Evolutionary conservation across 345 rosid species (phyloP), one percentile per base, ranked within the genome.

Genomic region (Triadica sebifera): DNA sequence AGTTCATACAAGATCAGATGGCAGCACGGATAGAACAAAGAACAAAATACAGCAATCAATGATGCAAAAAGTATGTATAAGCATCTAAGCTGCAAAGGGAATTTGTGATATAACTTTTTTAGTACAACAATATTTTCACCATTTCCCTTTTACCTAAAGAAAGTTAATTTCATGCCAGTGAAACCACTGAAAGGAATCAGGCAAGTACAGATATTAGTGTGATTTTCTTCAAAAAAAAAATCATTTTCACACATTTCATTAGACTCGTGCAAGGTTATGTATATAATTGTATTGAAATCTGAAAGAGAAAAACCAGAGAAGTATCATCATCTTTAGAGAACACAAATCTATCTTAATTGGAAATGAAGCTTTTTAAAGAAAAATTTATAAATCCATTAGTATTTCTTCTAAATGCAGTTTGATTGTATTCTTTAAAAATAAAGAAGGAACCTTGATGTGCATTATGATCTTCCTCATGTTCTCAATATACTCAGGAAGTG

Each of bases 401-500:
- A 4, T 29, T 56, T 55, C 53, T 65, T 17, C 0, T 1, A 3
- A 19, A 60, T n/a, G 7, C n/a, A 68, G 39, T n/a, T 43, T 55
- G 20, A 41, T 66, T 25, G 65, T 56, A 67, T 45, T 29, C 34
- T 34, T 38, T 12, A 22, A 51, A 59, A 68, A 29, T 11, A 8
- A 20, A 62, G 63, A 76, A 66, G 81, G 39, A 76, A 96, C 97
- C 98, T 89, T 85, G 59, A 96, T 87, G 84, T 91, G 97, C 77
- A 79, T 64, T 46, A 84, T 91, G 67, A 93, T 93, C 80, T 86
- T 89, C 77, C 84, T 85, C 97, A 91, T 91, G 86, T 96, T 91
- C 38, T 91, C 90, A 22, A 91, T 70, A 67, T 89, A 96, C 69
- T 91, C 91, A 59, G 83, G 47, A 70, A 96, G 91, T 3, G 95